A percentile compares a stretch with the other conserved stretches of the same genome.
Evolutionary conservation across 2,329 filamentous ascomycete genomes (phyloP).

Genomic region (Paecilomyces niveus): DNA sequence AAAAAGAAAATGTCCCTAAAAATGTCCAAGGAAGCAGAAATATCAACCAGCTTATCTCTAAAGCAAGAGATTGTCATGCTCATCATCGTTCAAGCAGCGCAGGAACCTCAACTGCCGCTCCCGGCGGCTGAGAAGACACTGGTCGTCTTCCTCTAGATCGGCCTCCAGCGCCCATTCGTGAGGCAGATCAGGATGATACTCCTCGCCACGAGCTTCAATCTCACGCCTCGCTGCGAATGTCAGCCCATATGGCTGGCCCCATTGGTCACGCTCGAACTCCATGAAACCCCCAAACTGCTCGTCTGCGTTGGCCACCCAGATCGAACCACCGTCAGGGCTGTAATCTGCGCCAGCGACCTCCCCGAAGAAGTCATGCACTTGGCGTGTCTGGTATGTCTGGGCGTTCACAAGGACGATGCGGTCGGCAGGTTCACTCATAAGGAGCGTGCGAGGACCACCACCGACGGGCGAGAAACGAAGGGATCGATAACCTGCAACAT

Average conservation of each 20-base stretch:
- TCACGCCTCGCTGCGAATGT: slow-evolving; percentile 6
- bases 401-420: slow-evolving; percentile 39
- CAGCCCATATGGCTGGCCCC: slow-evolving; percentile 27
- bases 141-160: slow-evolving; percentile 26
- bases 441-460: slow-evolving; percentile 35
- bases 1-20: not conserved
- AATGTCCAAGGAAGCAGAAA: not conserved
- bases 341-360: slow-evolving; percentile 39
- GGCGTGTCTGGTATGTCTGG: slow-evolving; percentile 33
- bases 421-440: slow-evolving; percentile 38
- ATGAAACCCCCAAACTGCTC: slow-evolving; percentile 38
- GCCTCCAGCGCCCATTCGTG: slow-evolving; percentile 31
- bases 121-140: slow-evolving; percentile 25
- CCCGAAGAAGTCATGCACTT: slow-evolving; percentile 41
- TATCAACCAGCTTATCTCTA: slow-evolving; percentile 3
- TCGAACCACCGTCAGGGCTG: slow-evolving; percentile 31
- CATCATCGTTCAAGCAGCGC: slow-evolving; percentile 24
- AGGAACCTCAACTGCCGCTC: slow-evolving; percentile 28
- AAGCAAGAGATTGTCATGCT: slow-evolving; percentile 28
- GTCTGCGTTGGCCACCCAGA: slow-evolving; percentile 41
- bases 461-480: slow-evolving; percentile 38
- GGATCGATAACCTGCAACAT: slow-evolving; percentile 39
- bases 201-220: slow-evolving; percentile 11
- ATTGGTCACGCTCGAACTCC: slow-evolving; percentile 35
- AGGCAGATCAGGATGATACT: slow-evolving; percentile 21